Conservation (phyloP, 345 rosid species). For the Triadica sebifera region DNA sequence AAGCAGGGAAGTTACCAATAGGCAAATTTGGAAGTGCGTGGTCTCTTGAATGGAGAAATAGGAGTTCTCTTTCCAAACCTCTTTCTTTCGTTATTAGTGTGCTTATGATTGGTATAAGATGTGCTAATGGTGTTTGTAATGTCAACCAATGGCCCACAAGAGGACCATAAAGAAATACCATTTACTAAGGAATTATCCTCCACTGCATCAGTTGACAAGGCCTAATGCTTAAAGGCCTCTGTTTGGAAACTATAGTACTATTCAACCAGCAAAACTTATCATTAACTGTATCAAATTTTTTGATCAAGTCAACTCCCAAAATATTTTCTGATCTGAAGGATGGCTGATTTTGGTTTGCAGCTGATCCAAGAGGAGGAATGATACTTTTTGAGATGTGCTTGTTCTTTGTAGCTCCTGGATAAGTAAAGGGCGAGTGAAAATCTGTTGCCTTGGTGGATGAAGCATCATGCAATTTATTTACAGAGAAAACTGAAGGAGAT, state of each 20-base stretch:
- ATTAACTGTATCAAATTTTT: conserved; percentile 67
- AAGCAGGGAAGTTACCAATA: conserved; percentile 44
- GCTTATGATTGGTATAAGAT: conserved; percentile 32
- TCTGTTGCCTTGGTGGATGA: conserved; percentile 41
- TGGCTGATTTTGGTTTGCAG: conserved; percentile 38
- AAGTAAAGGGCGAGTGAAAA: conserved; percentile 28
- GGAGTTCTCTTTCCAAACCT: conserved; percentile 45
- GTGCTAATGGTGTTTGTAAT: conserved; percentile 51
- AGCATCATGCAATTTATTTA: conserved; percentile 27
- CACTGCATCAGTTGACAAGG: conserved; percentile 12
- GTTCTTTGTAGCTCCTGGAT: conserved; percentile 42
- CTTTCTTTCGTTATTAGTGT: conserved; percentile 44
- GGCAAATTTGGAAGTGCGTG: conserved; percentile 63
- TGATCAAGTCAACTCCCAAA: conserved; percentile 57
- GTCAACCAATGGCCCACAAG: conserved; percentile 52
- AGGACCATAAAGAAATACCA: conserved; percentile 26
- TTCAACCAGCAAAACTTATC: conserved; percentile 26
- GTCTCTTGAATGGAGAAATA: conserved; percentile 74
- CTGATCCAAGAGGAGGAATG: conserved; percentile 55
- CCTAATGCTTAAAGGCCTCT: conserved; percentile 26
- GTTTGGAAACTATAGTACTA: conserved; percentile 25
- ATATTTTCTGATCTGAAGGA: conserved; percentile 31
- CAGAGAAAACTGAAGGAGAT: conserved; percentile 34
- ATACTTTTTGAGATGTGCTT: conserved; percentile 44
- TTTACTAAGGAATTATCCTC: conserved; percentile 28